A percentile compares a stretch with the other conserved stretches of the same genome.
Conservation (phyloP, 306 rosid genomes). For the Potentilla sterilis region DNA sequence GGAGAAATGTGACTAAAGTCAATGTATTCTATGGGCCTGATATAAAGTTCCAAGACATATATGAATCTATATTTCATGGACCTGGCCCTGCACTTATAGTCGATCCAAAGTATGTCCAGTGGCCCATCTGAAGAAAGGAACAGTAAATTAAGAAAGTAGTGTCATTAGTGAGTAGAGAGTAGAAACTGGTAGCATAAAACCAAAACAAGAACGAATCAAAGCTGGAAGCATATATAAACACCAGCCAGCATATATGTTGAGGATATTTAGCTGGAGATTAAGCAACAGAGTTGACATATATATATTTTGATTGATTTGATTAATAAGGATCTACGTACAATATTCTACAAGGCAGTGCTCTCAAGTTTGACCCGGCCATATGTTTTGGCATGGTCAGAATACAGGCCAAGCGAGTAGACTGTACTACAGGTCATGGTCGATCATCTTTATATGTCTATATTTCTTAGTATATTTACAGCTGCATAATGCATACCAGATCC, state of each 20-base stretch:
- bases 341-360: neutral
- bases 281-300: neutral
- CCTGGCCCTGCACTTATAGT: neutral
- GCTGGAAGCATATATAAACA: neutral
- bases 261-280: neutral
- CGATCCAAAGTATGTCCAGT: neutral
- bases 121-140: neutral
- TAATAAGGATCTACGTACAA: neutral
- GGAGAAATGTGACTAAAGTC: neutral
- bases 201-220: neutral
- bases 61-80: neutral
- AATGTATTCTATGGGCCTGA: neutral
- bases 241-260: neutral
- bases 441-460: neutral
- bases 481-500: neutral
- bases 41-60: neutral
- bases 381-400: neutral
- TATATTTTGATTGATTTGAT: neutral
- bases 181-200: neutral
- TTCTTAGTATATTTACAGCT: neutral
- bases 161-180: neutral
- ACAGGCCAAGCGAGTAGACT: slow-evolving; percentile 6
- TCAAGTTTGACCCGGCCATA: slow-evolving; percentile 5
- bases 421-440: neutral
- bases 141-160: neutral